A percentile compares a stretch with the other conserved stretches of the same genome.
phyloP scores from a whole-genome alignment of 2,329 filamentous ascomycete genomes.

The Drechslerella coelobrocha region DNA sequence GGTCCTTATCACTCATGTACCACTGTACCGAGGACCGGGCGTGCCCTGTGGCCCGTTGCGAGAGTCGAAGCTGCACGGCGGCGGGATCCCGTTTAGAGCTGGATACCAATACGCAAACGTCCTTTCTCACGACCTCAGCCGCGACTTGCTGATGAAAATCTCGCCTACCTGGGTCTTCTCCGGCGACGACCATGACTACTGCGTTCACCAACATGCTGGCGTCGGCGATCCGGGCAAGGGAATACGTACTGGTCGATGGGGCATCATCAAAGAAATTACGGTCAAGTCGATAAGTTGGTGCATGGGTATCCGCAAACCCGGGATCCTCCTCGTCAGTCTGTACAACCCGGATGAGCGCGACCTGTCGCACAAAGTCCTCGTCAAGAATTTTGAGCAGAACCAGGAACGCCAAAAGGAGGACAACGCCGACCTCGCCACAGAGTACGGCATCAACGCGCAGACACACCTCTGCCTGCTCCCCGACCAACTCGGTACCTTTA shows the following conservation, averaged over 20 bases:
- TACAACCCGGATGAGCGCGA: slow-evolving; percentile 80
- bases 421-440: slow-evolving; percentile 23
- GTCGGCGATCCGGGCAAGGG: slow-evolving; percentile 68
- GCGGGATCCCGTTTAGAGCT: slow-evolving; percentile 75
- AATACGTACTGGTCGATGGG: slow-evolving; percentile 41
- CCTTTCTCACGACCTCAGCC: slow-evolving; percentile 76
- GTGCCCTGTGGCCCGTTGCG: slow-evolving; percentile 87
- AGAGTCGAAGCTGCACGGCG: slow-evolving; percentile 63
- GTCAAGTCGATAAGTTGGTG: slow-evolving; percentile 96
- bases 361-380: slow-evolving; percentile 58
- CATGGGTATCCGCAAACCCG: slow-evolving; percentile 89
- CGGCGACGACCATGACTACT: slow-evolving; percentile 98
- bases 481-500: slow-evolving; percentile 82
- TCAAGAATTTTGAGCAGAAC: slow-evolving; percentile 57
- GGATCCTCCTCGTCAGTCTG: slow-evolving; percentile 84
- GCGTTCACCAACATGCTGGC: slow-evolving; percentile 79
- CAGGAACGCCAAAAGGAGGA: slow-evolving; percentile 50
- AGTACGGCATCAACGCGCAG: slow-evolving; percentile 61
- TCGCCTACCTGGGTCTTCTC: slow-evolving; percentile 88
- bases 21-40: slow-evolving; percentile 79
- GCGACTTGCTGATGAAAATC: slow-evolving; percentile 75
- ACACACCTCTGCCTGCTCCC: slow-evolving; percentile 90
- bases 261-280: slow-evolving; percentile 76
- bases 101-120: slow-evolving; percentile 99
- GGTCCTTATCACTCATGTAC: slow-evolving; percentile 88